Conservation (phyloP, 2,329 filamentous ascomycete genomes). For the Nannizzia gypsea region DNA sequence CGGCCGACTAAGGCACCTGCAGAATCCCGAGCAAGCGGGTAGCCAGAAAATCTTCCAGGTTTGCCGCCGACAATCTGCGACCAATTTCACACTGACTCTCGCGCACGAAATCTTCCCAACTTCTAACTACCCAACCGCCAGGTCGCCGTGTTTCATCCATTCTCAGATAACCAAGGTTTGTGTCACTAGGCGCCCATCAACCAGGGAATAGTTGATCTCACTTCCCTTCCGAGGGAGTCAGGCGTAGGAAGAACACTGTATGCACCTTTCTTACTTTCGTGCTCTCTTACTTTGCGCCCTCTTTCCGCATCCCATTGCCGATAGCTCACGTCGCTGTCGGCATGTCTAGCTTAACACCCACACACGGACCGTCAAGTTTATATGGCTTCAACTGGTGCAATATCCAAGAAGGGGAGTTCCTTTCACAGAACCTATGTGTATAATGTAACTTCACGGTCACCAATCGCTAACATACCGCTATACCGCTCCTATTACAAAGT, state of each 20-base stretch:
- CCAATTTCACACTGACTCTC: background rate
- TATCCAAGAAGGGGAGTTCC: no score
- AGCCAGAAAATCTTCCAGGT: background rate
- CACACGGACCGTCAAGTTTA: background rate
- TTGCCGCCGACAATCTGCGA: constrained; percentile 1
- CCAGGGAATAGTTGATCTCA: background rate
- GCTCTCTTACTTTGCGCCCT: background rate
- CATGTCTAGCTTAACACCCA: background rate
- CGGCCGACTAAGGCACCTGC: background rate
- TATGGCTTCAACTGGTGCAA: no score
- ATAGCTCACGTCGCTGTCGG: background rate
- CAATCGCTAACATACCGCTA: background rate
- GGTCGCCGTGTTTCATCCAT: constrained; percentile 1
- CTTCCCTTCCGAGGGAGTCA: background rate
- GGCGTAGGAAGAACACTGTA: background rate
- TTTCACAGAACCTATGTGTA: no score
- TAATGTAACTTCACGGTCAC: background rate
- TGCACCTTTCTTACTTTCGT: background rate
- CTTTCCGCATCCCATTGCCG: background rate
- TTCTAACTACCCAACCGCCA: background rate
- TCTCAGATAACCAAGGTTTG: constrained; percentile 1
- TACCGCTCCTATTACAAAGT: background rate
- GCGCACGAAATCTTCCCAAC: background rate
- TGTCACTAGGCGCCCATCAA: constrained; percentile 1
- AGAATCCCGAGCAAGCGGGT: background rate